Evolutionary conservation across 495 filamentous ascomycete genomes (phyloP), one percentile per base, ranked within the genome.

Genomic region (Penicillium longicatenatum): DNA sequence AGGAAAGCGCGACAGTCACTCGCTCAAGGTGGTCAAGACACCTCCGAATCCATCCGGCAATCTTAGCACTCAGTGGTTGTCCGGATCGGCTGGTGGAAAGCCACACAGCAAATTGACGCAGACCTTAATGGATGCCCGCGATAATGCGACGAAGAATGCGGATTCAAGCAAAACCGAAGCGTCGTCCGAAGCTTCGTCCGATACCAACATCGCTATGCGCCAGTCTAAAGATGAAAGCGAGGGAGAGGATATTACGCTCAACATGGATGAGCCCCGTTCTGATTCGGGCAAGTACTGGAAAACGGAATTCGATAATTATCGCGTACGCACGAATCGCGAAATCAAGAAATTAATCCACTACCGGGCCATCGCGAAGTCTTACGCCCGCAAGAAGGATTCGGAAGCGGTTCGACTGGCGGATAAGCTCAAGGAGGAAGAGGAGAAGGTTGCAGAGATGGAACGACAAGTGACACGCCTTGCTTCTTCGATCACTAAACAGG

Each of bases 211-310:
- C 10, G 60, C 51, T 37, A 35, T 45, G 0, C 31, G 35, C 6
- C 50, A 50, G 19, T 48, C 60, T 10, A 48, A 64, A 17, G 62
- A 71, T 52, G 66, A 68, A 1, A 52, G 65, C 17, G 58, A 56
- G 17, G 75, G 78, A 33, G 90, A 96, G 53, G 70, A 84, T 21
- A 50, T 65, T 17, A 94, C 90, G 0, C 73, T 87, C 37, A 93
- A 97, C 68, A 74, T 96, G 50, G 84, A 87, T 50, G 84, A 89
- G 44, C 92, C 94, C 5, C 84, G 86, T 41, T 95, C 92, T 2
- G 83, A 87, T 61, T 96, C 92, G 2, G 93, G 92, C 3, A 87
- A 87, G 68, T 97, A 93, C 71, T 98, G 94, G 94, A 98, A 98
- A 69, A 82, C 85, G 10, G 86, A 96, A 69, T 96, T 89, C 64